phyloP scores from a whole-genome alignment of 495 filamentous ascomycete genomes.

The Penicillium ochrochloron region DNA sequence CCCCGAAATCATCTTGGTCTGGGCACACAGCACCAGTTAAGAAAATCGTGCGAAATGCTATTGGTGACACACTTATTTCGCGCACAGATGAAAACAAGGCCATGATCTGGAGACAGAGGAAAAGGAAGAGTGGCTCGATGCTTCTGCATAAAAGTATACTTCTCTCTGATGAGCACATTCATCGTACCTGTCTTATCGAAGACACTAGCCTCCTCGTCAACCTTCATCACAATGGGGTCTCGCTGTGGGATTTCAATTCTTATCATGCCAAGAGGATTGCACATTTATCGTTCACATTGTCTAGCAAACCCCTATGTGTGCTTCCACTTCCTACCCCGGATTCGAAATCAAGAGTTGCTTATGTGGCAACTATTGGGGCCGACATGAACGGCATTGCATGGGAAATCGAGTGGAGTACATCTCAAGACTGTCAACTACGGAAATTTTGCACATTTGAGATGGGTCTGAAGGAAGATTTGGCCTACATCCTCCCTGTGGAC shows the following conservation, averaged over 20 bases:
- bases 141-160: slow-evolving; percentile 72
- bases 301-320: slow-evolving; percentile 81
- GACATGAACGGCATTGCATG: slow-evolving; percentile 85
- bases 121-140: slow-evolving; percentile 47
- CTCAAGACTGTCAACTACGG: slow-evolving; percentile 48
- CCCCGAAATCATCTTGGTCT: slow-evolving; percentile 69
- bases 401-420: slow-evolving; percentile 64
- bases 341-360: slow-evolving; percentile 49
- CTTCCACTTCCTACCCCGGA: slow-evolving; percentile 72
- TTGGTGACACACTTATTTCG: slow-evolving; percentile 79
- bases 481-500: slow-evolving; percentile 87
- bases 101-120: slow-evolving; percentile 79
- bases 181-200: slow-evolving; percentile 76
- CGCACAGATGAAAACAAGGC: slow-evolving; percentile 78
- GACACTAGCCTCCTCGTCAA: slow-evolving; percentile 80
- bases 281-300: slow-evolving; percentile 60
- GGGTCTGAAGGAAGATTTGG: slow-evolving; percentile 71
- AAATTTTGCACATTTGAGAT: slow-evolving; percentile 77
- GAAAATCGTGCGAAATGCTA: slow-evolving; percentile 82
- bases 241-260: slow-evolving; percentile 77
- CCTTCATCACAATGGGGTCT: slow-evolving; percentile 74
- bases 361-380: slow-evolving; percentile 83
- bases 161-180: slow-evolving; percentile 74
- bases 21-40: slow-evolving; percentile 82
- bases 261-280: slow-evolving; percentile 60